These are phyloP conservation scores for Blastobotrys raffinosifermentans DNA, from an alignment of 1,139 yeast species.

Conservation along the genomic window DNA sequence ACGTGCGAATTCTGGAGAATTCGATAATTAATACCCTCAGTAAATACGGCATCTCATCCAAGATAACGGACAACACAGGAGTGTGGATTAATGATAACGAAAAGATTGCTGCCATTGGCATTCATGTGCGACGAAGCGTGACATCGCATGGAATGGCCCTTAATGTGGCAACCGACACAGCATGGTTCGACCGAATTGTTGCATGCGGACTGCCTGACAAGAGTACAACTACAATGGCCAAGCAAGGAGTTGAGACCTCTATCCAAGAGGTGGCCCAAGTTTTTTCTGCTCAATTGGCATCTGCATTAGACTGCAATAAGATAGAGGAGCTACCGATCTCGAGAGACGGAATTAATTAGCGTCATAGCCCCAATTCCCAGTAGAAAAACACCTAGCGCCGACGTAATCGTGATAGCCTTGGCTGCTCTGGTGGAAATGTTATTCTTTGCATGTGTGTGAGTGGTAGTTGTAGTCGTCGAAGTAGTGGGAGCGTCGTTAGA, in stretches of 20 bases:
- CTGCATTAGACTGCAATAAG: conserved; percentile 7
- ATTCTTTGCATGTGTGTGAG: neutral
- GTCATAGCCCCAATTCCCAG: conserved; percentile 25
- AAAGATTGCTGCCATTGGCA: conserved; percentile 87
- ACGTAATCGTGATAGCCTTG: conserved; percentile 18
- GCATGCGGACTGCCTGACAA: conserved; percentile 82
- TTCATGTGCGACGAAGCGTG: conserved; percentile 75
- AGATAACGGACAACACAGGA: conserved; percentile 71
- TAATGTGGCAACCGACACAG: conserved; percentile 68
- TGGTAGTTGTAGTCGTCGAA: conserved; percentile 2
- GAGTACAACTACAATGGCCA: conserved; percentile 45
- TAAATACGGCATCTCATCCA: conserved; percentile 41
- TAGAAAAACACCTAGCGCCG: conserved; percentile 26
- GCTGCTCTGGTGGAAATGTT: conserved; percentile 1
- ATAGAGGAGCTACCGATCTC: conserved; percentile 11
- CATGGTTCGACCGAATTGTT: conserved; percentile 59
- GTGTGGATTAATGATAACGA: conserved; percentile 57
- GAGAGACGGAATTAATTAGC: conserved; percentile 20
- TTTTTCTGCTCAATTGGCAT: conserved; percentile 51
- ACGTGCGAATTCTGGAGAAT: conserved; percentile 63
- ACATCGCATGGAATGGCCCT: conserved; percentile 89
- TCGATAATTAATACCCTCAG: conserved; percentile 52
- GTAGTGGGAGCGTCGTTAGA: neutral
- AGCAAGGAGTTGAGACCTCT: conserved; percentile 24
- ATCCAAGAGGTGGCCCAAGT: conserved; percentile 45